phyloP scores from a whole-genome alignment of 2,329 filamentous ascomycete genomes.

The Cordyceps cicadae region DNA sequence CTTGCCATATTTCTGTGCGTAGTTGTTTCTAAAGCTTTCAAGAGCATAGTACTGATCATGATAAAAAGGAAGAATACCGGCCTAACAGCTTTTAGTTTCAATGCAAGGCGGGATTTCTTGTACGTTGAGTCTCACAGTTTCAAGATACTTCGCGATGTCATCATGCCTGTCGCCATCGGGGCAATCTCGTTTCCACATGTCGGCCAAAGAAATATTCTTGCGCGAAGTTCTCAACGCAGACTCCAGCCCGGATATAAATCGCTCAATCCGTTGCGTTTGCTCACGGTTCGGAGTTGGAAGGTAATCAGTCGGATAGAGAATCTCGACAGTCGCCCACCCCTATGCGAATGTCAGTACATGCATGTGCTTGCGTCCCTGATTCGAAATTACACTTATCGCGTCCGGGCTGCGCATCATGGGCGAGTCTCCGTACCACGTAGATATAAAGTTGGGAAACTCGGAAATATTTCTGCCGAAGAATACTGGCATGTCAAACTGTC shows the following conservation, averaged over 20 bases:
- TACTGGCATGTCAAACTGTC: not conserved
- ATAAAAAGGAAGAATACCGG: not conserved
- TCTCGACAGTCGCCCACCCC: not conserved
- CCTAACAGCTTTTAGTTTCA: no score
- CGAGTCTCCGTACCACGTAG: not conserved
- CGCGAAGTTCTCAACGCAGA: not conserved
- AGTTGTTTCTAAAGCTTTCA: not conserved
- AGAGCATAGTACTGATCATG: not conserved
- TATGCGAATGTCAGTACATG: not conserved
- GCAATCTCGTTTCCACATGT: not conserved
- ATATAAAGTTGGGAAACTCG: not conserved
- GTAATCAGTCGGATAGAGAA: not conserved
- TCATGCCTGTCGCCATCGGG: not conserved
- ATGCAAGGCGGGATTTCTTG: no score
- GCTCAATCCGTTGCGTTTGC: not conserved
- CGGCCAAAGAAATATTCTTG: not conserved
- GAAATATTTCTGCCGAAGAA: not conserved
- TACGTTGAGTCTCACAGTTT: not conserved
- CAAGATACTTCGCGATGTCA: not conserved
- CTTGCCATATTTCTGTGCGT: not conserved
- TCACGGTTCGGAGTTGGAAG: not conserved
- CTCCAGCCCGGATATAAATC: not conserved
- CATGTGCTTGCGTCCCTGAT: not conserved
- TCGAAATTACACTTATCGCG: not conserved
- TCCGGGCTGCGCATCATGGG: not conserved